Evolutionary conservation across 208 protist species (phyloP).

Genomic region (Zelonia costaricensis): DNA sequence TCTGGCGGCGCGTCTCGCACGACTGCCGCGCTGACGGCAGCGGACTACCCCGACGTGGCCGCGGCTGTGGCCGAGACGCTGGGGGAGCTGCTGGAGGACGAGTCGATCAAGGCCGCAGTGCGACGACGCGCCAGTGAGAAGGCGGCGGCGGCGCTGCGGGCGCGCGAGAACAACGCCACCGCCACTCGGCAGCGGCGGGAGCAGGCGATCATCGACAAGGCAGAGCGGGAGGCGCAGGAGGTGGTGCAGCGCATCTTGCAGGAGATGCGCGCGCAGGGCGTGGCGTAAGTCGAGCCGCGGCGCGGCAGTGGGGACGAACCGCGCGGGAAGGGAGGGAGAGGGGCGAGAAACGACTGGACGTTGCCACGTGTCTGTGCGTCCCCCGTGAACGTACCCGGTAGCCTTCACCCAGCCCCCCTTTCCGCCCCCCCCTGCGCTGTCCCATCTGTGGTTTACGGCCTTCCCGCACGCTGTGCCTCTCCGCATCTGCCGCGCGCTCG

Average conservation of each 20-base stretch:
- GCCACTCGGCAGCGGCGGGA: slow-evolving; percentile 47
- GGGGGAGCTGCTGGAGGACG: slow-evolving; percentile 65
- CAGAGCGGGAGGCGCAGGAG: slow-evolving; percentile 73
- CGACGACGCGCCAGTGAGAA: slow-evolving; percentile 63
- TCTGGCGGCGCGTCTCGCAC: background rate
- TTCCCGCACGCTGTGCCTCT: too few relatives aligned
- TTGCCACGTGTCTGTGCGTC: too few relatives aligned
- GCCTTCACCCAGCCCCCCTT: too few relatives aligned
- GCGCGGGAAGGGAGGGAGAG: too few relatives aligned
- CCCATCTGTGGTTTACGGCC: too few relatives aligned
- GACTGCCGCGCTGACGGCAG: slow-evolving; percentile 10
- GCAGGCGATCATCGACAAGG: slow-evolving; percentile 58
- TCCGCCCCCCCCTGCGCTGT: too few relatives aligned
- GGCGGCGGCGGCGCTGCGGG: slow-evolving; percentile 30
- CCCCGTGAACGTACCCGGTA: too few relatives aligned
- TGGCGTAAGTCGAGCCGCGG: too few relatives aligned
- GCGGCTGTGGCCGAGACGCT: slow-evolving; percentile 50
- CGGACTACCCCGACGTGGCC: slow-evolving; percentile 50
- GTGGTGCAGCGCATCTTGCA: slow-evolving; percentile 77
- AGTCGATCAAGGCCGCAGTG: slow-evolving; percentile 57
- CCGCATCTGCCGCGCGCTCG: too few relatives aligned
- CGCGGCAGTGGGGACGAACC: too few relatives aligned
- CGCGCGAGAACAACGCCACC: slow-evolving; percentile 9
- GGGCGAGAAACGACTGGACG: too few relatives aligned
- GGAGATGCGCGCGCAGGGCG: slow-evolving; percentile 55